Evolutionary conservation across 345 rosid species (phyloP), one percentile per base, ranked within the genome.

Genomic region (Murraya paniculata): DNA sequence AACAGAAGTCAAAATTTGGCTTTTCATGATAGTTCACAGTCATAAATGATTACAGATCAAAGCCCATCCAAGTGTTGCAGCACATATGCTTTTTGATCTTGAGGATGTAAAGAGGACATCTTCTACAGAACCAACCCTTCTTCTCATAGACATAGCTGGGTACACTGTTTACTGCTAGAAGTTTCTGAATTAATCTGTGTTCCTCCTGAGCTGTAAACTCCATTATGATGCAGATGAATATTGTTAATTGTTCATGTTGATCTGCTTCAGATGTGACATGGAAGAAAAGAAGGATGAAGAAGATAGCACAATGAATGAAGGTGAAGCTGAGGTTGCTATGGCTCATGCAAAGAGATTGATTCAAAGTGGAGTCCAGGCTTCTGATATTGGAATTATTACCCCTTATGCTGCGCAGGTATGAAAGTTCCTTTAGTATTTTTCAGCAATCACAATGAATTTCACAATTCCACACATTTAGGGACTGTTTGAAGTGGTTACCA

Each of bases 281-380:
- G 99, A 96, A 76, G 98, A 92, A 88, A 92, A 92, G 91, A 92
- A 96, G 88, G 99, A 94, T 78, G 99, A 96, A 81, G 99, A 96
- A 87, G 98, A 94, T 66, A 94, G 99, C 87, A 92, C 97, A 3
- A 57, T 92, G 81, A 96, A 94, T 56, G 99, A 92, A 81, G 99
- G 99, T 41, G 98, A 96, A 91, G 97, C 95, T 77, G 94, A 91
- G 59, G 98, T 91, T 83, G 92, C 99, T 36, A 82, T 93, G 79
- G 88, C 92, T 64, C 99, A 95, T 84, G 98, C 97, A 48, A 91
- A 88, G 88, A 89, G 94, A 81, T 92, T 95, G 38, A 84, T 92
- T 64, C 72, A 81, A 71, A 84, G 86, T 79, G 99, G 98, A 86
- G 96, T 92, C 78, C 82, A 59, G 68, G 89, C 97, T 79, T 92